Base-by-base conservation (phyloP, 345 rosid genomes). In the Dovyalis caffra region DNA sequence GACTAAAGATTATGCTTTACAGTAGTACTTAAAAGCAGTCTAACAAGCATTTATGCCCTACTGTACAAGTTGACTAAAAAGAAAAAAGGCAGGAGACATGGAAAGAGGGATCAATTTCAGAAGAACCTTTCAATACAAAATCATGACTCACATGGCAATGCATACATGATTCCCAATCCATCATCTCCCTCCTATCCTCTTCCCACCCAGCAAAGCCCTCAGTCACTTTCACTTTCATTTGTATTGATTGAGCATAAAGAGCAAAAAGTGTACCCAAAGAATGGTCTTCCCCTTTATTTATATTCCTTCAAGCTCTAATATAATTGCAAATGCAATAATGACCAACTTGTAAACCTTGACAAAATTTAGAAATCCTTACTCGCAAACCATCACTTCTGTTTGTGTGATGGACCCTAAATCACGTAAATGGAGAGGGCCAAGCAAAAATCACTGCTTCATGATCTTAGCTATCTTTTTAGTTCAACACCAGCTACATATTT, bases 381-480 rank as follows among this genome's bases (percentile, higher is more conserved):
- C 28, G 35, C 26, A 12, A 63, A n/a, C 16, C n/a, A 10, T 51
- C 14, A 5, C 21, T 21, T 58, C 21, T 29, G 53, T 15, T 47
- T 63, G 21, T 51, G 12, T 23, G 28, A 71, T 77, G 72, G 80
- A 66, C 40, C 64, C 9, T 33, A 20, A 49, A 6, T 62, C 43
- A 20, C 62, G 21, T 14, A 69, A 53, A 8, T 37, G 58, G 57
- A 77, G 35, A 32, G 47, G 21, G 40, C 8, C 28, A 65, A 21
- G 29, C 6, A 56, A 71, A 57, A 56, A 2, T 12, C 49, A 64
- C 40, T 51, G 64, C 29, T 34, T 53, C 10, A 32, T 25, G 35
- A 53, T 69, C 37, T 45, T 78, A 28, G 71, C 68, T 32, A 4
- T 74, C 32, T 29, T 65, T 73, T 28, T 78, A 37, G 33, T 73